Evolutionary conservation across 805 yeast genomes (phyloP).

Genomic region (Monosporozyma aerobia): DNA sequence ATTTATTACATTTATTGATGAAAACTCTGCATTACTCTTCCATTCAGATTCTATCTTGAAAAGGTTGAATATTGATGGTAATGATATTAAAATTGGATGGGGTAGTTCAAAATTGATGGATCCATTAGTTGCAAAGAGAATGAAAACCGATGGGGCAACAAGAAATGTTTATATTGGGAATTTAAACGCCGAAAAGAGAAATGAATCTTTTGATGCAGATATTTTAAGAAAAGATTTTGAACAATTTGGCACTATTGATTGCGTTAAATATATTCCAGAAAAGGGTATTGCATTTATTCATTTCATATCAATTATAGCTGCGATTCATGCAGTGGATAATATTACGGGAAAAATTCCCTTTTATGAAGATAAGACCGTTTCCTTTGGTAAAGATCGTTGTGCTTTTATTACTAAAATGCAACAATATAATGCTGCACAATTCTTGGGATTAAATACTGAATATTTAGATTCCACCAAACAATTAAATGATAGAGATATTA

Average conservation of each 20-base stretch:
- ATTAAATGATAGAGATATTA: slow-evolving; percentile 49
- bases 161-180: slow-evolving; percentile 88
- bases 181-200: slow-evolving; percentile 50
- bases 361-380: slow-evolving; percentile 70
- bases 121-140: slow-evolving; percentile 65
- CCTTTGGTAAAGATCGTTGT: slow-evolving; percentile 89
- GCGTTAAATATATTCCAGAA: slow-evolving; percentile 66
- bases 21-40: slow-evolving; percentile 78
- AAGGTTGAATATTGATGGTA: slow-evolving; percentile 67
- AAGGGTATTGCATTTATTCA: slow-evolving; percentile 88
- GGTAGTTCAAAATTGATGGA: slow-evolving; percentile 71
- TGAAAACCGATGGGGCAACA: slow-evolving; percentile 81
- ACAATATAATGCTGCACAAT: slow-evolving; percentile 95
- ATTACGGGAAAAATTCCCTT: slow-evolving; percentile 55
- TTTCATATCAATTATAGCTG: slow-evolving; percentile 74
- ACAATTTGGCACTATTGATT: slow-evolving; percentile 76
- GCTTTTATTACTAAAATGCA: slow-evolving; percentile 92
- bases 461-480: slow-evolving; percentile 76
- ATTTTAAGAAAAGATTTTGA: slow-evolving; percentile 58
- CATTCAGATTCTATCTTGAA: slow-evolving; percentile 89
- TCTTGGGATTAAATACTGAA: slow-evolving; percentile 72
- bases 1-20: slow-evolving; percentile 81
- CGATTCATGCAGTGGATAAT: slow-evolving; percentile 75
- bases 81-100: slow-evolving; percentile 88
- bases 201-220: slow-evolving; percentile 40